Evolutionary conservation across 2,329 filamentous ascomycete genomes (phyloP).

Genomic region (Raffaelea ambrosiae): DNA sequence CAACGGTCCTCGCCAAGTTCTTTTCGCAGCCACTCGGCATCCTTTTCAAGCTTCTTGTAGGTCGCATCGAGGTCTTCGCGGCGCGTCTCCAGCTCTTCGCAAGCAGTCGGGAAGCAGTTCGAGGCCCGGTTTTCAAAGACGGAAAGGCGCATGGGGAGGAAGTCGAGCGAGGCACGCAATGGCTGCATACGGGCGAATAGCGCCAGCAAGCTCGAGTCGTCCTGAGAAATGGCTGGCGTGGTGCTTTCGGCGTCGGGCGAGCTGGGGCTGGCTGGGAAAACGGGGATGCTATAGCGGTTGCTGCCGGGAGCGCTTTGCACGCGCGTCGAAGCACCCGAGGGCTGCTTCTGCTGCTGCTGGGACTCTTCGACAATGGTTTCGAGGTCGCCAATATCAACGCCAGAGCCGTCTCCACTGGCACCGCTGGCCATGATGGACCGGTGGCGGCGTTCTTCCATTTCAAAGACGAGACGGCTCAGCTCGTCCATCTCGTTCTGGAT

Average conservation of each 20-base stretch:
- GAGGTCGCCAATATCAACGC: constrained; percentile 75
- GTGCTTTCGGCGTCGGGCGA: constrained; percentile 24
- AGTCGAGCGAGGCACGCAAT: constrained; percentile 83
- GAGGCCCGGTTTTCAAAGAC: constrained; percentile 76
- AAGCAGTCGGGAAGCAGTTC: constrained; percentile 77
- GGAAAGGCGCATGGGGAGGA: constrained; percentile 86
- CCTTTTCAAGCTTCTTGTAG: constrained; percentile 81
- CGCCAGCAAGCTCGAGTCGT: constrained; percentile 81
- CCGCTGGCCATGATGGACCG: constrained; percentile 59
- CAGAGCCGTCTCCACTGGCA: constrained; percentile 51
- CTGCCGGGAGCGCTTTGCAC: constrained; percentile 36
- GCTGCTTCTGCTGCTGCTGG: constrained; percentile 33
- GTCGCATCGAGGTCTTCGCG: constrained; percentile 67
- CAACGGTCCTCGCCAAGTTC: constrained; percentile 93
- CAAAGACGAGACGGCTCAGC: constrained; percentile 65
- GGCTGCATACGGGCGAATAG: constrained; percentile 95
- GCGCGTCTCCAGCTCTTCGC: constrained; percentile 75
- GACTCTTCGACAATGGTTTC: constrained; percentile 91
- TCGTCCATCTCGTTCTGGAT: constrained; percentile 73
- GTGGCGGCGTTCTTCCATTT: constrained; percentile 95
- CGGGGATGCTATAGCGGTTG: constrained; percentile 60
- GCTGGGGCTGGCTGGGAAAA: constrained; percentile 54
- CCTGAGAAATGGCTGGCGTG: constrained; percentile 52
- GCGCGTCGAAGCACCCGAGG: constrained; percentile 26
- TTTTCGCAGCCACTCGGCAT: constrained; percentile 80